A percentile compares a stretch with the other conserved stretches of the same genome.
Evolutionary conservation across 139 green algal species (phyloP).

Genomic region (Volvox reticuliferus): DNA sequence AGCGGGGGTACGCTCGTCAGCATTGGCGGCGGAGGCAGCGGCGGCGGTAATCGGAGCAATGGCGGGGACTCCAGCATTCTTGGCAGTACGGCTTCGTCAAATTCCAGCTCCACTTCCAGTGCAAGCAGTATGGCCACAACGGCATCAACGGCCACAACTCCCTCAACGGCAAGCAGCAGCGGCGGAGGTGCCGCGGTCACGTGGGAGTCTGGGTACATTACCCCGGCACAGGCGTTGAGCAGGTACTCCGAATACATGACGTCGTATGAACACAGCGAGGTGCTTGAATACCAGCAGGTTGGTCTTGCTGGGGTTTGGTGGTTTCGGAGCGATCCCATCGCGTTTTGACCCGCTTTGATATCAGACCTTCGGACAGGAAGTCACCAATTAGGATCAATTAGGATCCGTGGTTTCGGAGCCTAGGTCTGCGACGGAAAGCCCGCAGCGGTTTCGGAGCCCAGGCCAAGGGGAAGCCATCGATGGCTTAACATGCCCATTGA

Average conservation of each 20-base stretch:
- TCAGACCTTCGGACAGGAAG: no score
- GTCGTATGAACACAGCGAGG: constrained; percentile 85
- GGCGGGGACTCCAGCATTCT: not conserved
- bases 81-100: not conserved
- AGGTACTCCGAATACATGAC: constrained; percentile 79
- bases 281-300: constrained; percentile 81
- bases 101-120: not conserved
- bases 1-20: not conserved
- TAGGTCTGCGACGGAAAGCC: no score
- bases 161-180: not conserved
- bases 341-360: no score
- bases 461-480: no score
- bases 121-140: not conserved
- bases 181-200: not conserved
- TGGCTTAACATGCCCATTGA: no score
- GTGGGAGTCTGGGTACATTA: constrained; percentile 68
- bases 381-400: no score
- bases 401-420: no score
- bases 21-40: not conserved
- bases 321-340: no score
- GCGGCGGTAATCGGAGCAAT: not conserved
- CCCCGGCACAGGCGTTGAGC: constrained; percentile 65
- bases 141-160: not conserved
- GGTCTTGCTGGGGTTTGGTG: not conserved
- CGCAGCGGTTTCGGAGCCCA: no score